Evolutionary conservation across 1,284 basidiomycete species (phyloP), one percentile per base, ranked within the genome.

Genomic region (Apiotrichum brassicae): DNA sequence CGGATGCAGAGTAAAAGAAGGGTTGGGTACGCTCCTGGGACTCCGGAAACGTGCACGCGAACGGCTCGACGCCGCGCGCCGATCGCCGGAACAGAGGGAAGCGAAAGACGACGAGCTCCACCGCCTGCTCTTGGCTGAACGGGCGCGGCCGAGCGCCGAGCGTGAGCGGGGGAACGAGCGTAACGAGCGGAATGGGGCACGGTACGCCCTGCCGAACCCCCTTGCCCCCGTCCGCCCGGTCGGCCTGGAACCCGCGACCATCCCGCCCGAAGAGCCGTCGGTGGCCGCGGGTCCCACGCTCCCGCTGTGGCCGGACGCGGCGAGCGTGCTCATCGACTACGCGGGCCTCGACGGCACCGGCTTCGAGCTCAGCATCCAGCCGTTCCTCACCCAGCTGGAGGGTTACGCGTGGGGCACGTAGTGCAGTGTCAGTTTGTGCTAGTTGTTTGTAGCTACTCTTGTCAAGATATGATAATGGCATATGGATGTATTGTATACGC

Each of bases 1-100:
- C 25, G 70, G 70, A 2, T 69, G 64, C 46, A 59, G 69, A 23
- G 72, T 70, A 12, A 71, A 70, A 54, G 64, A 64, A 40, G 70
- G 71, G 7, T 53, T 74, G 7, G 59, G 56, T 1, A 64, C 68
- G 26, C 60, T 73, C 4, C 48, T 68, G 6, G 60, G 66, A 18
- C 60, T 72, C 2, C 60, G 65, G 7, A 57, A 61, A 40, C 58
- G 65, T 2, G 70, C 72, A 3, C 61, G 63, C 36, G 57, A 65
- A 16, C 59, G 64, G 12, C 59, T 57, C 20, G 49, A 51, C 18
- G 33, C 41, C 13, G 54, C 49, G 14, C 16, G 19, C 8, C 18
- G 9, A n/a, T 5, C 18, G 8, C 22, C 37, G 16, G 9, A 19
- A 14, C 12, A 12, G 11, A 44, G n/a, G 33, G 32, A 44, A 14